phyloP scores from a whole-genome alignment of 441 rosid species.

The Bruguiera hainesii region DNA sequence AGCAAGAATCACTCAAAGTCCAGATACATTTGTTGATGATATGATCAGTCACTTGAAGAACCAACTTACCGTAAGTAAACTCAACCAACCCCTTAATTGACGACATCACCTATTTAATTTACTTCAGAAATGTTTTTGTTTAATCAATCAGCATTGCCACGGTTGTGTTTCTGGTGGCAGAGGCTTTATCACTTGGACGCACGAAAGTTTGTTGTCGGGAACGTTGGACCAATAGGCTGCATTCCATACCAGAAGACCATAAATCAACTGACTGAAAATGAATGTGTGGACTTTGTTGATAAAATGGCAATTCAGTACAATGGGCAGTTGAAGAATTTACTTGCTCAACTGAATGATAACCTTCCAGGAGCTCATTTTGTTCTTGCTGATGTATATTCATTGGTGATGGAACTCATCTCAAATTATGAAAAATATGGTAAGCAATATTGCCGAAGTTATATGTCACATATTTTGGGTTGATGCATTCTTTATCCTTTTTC shows the following conservation, averaged over 20 bases:
- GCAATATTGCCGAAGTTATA: background rate
- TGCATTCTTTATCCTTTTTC: too few relatives aligned
- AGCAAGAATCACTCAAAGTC: slow-evolving; percentile 55
- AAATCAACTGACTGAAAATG: slow-evolving; percentile 47
- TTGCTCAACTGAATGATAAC: slow-evolving; percentile 50
- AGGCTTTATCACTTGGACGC: slow-evolving; percentile 76
- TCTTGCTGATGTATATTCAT: slow-evolving; percentile 62
- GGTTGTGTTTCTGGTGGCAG: slow-evolving; percentile 34
- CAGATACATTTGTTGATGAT: slow-evolving; percentile 62
- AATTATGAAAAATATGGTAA: slow-evolving; percentile 66
- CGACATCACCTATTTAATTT: background rate
- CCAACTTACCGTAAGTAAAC: slow-evolving; percentile 55
- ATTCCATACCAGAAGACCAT: slow-evolving; percentile 80
- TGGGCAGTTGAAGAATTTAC: slow-evolving; percentile 42
- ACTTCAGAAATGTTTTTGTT: too few relatives aligned
- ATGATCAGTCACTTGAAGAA: slow-evolving; percentile 52
- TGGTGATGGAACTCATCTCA: slow-evolving; percentile 80
- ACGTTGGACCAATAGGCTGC: slow-evolving; percentile 88
- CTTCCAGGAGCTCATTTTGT: slow-evolving; percentile 70
- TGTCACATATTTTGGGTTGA: too few relatives aligned
- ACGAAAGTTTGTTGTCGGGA: slow-evolving; percentile 68
- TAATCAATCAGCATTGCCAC: too few relatives aligned
- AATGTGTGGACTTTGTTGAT: slow-evolving; percentile 71
- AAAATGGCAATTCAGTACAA: slow-evolving; percentile 74
- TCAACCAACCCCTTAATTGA: background rate